phyloP scores from a whole-genome alignment of 768 basidiomycete genomes.

The Kwoniella newhampshirensis region DNA sequence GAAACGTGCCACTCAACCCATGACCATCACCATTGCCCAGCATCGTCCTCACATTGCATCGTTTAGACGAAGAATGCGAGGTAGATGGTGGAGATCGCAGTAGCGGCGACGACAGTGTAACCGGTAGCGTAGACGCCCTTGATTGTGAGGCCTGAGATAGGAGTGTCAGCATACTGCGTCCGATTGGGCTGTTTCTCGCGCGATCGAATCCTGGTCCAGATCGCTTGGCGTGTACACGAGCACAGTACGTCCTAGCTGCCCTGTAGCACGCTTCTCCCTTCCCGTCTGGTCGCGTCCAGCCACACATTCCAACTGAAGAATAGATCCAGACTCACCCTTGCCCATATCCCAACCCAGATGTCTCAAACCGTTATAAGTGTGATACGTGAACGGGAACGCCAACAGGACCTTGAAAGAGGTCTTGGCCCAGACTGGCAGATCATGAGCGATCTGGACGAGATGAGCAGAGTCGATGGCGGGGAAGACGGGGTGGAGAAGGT shows the following conservation, averaged over 20 bases:
- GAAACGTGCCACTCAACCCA: neutral
- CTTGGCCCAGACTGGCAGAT: constrained; percentile 75
- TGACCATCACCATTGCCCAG: neutral
- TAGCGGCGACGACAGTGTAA: constrained; percentile 78
- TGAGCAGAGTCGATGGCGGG: constrained; percentile 70
- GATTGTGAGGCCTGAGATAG: constrained; percentile 68
- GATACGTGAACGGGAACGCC: constrained; percentile 86
- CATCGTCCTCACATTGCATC: neutral
- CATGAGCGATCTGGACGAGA: constrained; percentile 68
- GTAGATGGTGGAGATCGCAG: constrained; percentile 70
- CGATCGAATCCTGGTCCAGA: too few species aligned
- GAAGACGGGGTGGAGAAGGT: constrained; percentile 72
- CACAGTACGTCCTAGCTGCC: too few species aligned
- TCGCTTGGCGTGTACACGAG: too few species aligned
- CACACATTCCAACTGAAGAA: too few species aligned
- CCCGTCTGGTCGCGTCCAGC: too few species aligned
- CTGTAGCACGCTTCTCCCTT: neutral
- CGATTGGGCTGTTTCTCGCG: too few species aligned
- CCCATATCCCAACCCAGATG: constrained; percentile 88
- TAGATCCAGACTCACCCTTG: constrained; percentile 65
- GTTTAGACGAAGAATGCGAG: constrained; percentile 59
- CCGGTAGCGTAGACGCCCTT: constrained; percentile 78
- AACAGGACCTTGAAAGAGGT: constrained; percentile 72
- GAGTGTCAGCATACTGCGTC: neutral
- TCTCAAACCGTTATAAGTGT: constrained; percentile 82